Conservation (phyloP, 192 early-diverging fungal species). For the Coemansia guatemalensis region DNA sequence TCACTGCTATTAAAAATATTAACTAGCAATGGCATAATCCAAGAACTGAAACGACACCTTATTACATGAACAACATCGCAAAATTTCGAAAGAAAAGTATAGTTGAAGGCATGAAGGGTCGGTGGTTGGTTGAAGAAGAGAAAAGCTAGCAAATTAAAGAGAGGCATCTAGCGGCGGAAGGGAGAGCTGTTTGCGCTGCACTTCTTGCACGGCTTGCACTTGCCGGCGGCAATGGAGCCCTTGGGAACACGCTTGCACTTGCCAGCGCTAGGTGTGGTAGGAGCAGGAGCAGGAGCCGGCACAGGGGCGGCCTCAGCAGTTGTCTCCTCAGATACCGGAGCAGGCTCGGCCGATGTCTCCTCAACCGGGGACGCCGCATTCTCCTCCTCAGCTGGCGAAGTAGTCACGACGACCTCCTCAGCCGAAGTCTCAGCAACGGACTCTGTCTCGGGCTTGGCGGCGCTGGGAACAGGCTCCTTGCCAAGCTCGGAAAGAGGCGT, state of each 20-base stretch:
- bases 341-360: too few species aligned
- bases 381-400: neutral
- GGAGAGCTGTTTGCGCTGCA: slow-evolving; percentile 29
- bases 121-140: neutral
- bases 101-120: neutral
- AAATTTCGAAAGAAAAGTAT: neutral
- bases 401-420: neutral
- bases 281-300: neutral
- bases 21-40: too few species aligned
- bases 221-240: slow-evolving; percentile 55
- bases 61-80: neutral
- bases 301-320: too few species aligned
- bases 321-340: too few species aligned
- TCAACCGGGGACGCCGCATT: too few species aligned
- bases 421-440: neutral
- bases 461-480: too few species aligned
- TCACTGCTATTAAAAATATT: too few species aligned
- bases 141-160: neutral
- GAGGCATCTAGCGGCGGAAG: slow-evolving; percentile 31
- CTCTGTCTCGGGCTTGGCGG: too few species aligned
- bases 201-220: slow-evolving; percentile 56
- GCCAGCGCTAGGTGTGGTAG: slow-evolving; percentile 18
- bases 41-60: neutral
- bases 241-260: slow-evolving; percentile 54
- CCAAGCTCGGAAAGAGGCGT: too few species aligned